Percentiles rank a stretch among this genome's conserved stretches.
phyloP scores from a whole-genome alignment of 805 yeast species.

The Wickerhamiella brachini region DNA sequence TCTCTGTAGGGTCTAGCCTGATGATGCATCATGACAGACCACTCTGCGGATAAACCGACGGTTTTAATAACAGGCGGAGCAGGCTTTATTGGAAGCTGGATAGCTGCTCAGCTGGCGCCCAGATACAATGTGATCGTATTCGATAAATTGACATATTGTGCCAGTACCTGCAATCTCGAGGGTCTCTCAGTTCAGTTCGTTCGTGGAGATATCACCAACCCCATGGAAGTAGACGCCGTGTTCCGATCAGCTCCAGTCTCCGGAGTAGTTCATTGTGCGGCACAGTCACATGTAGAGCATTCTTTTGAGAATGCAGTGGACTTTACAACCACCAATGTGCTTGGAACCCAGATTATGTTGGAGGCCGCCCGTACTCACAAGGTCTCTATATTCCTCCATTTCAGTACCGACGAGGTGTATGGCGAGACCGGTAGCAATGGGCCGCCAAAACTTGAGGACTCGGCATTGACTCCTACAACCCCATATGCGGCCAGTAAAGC shows the following conservation, averaged over 20 bases:
- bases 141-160: slow-evolving; percentile 36
- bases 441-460: slow-evolving; percentile 24
- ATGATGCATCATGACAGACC: not conserved
- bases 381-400: slow-evolving; percentile 28
- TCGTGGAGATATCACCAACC: slow-evolving; percentile 27
- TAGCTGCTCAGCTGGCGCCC: slow-evolving; percentile 26
- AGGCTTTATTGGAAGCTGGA: slow-evolving; percentile 43
- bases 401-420: slow-evolving; percentile 49
- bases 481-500: slow-evolving; percentile 49
- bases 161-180: slow-evolving; percentile 23
- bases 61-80: slow-evolving; percentile 43
- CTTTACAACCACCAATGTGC: slow-evolving; percentile 33
- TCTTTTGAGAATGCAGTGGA: slow-evolving; percentile 33
- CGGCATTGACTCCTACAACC: slow-evolving; percentile 35
- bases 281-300: slow-evolving; percentile 41
- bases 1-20: not conserved
- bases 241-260: slow-evolving; percentile 9
- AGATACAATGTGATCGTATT: slow-evolving; percentile 29
- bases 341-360: slow-evolving; percentile 35
- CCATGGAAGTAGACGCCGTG: slow-evolving; percentile 12
- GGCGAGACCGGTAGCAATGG: slow-evolving; percentile 29
- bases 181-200: slow-evolving; percentile 23
- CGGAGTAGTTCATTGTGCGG: slow-evolving; percentile 37
- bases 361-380: slow-evolving; percentile 26
- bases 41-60: slow-evolving; percentile 2